Evolutionary conservation across 2,329 filamentous ascomycete genomes (phyloP).

Genomic region (Epichloe sp.): DNA sequence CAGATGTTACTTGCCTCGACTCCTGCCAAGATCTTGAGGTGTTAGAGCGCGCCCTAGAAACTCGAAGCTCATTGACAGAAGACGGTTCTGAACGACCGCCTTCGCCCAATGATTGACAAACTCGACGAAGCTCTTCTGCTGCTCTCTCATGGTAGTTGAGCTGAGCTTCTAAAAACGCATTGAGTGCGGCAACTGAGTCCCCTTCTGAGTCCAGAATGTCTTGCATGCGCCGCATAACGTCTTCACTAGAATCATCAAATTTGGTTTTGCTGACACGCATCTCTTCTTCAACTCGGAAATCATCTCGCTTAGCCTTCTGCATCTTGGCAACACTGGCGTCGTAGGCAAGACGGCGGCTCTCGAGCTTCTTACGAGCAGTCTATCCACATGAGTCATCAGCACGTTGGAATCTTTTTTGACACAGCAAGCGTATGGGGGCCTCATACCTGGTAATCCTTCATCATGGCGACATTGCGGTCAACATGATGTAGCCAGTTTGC

Average conservation of each 20-base stretch:
- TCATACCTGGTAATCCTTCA: conserved; percentile 91
- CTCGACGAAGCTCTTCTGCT: conserved; percentile 60
- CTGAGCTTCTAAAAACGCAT: conserved; percentile 74
- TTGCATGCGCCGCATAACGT: conserved; percentile 84
- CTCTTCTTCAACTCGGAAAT: conserved; percentile 88
- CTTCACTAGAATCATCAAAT: conserved; percentile 89
- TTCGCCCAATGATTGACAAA: conserved; percentile 32
- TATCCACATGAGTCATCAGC: conserved; percentile 1
- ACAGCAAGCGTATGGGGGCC: not conserved
- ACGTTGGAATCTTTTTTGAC: not conserved
- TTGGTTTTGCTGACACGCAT: conserved; percentile 83
- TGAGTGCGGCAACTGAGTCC: conserved; percentile 70
- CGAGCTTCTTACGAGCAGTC: conserved; percentile 85
- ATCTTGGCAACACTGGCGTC: conserved; percentile 82
- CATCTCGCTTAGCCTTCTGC: conserved; percentile 87
- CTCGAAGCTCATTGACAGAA: conserved; percentile 8
- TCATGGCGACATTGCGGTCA: conserved; percentile 78
- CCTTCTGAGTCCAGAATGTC: conserved; percentile 88
- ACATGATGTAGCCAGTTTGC: conserved; percentile 83
- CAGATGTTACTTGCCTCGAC: conserved; percentile 1
- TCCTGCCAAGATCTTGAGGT: conserved; percentile 32
- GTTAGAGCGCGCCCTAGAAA: conserved; percentile 32
- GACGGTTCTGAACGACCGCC: conserved; percentile 7
- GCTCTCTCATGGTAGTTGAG: conserved; percentile 86
- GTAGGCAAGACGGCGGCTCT: conserved; percentile 76